These are phyloP conservation scores for Cairneyella variabilis DNA, from an alignment of 495 filamentous ascomycete species.

Conservation along the genomic window DNA sequence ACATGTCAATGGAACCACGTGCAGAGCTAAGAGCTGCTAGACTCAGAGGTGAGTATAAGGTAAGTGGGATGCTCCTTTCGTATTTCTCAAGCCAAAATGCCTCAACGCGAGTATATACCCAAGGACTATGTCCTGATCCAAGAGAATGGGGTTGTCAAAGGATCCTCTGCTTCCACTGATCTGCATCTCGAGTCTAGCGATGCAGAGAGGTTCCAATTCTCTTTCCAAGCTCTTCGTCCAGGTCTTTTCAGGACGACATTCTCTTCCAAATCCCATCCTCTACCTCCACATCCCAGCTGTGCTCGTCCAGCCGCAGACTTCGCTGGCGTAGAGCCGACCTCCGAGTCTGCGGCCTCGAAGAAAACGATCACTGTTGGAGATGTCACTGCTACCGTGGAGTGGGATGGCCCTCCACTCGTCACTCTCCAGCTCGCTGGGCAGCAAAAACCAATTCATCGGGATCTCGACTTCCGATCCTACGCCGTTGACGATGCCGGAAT, in stretches of 20 bases:
- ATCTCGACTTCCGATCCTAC: slow-evolving; percentile 60
- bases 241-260: slow-evolving; percentile 65
- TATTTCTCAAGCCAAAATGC: too few relatives aligned
- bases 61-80: too few relatives aligned
- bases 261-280: slow-evolving; percentile 49
- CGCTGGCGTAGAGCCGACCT: slow-evolving; percentile 23
- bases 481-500: slow-evolving; percentile 53
- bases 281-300: slow-evolving; percentile 58
- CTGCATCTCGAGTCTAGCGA: slow-evolving; percentile 41
- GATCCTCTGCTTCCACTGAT: slow-evolving; percentile 5
- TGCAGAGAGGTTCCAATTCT: slow-evolving; percentile 44
- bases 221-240: slow-evolving; percentile 53
- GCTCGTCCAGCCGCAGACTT: slow-evolving; percentile 39
- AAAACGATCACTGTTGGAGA: slow-evolving; percentile 44
- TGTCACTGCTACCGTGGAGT: slow-evolving; percentile 49
- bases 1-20: too few relatives aligned
- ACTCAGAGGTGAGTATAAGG: too few relatives aligned
- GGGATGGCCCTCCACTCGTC: slow-evolving; percentile 52
- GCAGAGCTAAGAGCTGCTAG: too few relatives aligned
- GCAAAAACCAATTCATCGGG: slow-evolving; percentile 47
- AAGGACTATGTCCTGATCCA: slow-evolving; percentile 34
- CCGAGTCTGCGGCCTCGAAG: slow-evolving; percentile 25
- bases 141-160: slow-evolving; percentile 7
- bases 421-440: slow-evolving; percentile 48
- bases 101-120: slow-evolving; percentile 50